These are phyloP conservation scores for Skeletonema marinoi DNA, from an alignment of 108 stramenopile genomes.

Conservation along the genomic window DNA sequence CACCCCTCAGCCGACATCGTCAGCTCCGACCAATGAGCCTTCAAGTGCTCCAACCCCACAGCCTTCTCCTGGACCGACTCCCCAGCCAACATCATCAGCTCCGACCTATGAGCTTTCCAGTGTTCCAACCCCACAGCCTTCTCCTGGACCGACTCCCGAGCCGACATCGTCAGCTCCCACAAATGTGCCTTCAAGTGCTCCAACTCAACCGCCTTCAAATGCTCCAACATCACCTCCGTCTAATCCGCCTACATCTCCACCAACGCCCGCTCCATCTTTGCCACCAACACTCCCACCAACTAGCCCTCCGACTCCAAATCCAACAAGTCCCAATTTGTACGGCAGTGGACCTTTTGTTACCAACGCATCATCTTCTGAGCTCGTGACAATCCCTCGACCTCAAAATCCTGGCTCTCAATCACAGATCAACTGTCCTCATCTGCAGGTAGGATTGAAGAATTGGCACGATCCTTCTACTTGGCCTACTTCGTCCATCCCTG, in stretches of 20 bases:
- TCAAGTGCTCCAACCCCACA: too few relatives aligned
- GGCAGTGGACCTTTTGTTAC: not conserved
- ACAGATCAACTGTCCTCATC: constrained; percentile 5
- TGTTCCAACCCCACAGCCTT: not conserved
- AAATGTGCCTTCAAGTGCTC: not conserved
- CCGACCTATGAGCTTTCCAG: too few relatives aligned
- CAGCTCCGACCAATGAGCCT: not conserved
- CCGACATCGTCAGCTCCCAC: not conserved
- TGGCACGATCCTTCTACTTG: constrained; percentile 5
- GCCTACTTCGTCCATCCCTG: not conserved
- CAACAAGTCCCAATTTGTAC: not conserved
- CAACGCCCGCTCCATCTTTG: not conserved
- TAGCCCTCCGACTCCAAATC: not conserved
- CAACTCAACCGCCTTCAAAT: not conserved
- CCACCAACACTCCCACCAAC: not conserved
- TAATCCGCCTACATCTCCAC: not conserved
- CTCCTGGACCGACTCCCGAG: not conserved
- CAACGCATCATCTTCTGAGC: not conserved
- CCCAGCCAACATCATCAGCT: too few relatives aligned
- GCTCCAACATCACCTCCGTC: not conserved
- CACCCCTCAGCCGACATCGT: too few relatives aligned
- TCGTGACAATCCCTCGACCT: not conserved
- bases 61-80: too few relatives aligned
- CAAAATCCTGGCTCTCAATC: not conserved
- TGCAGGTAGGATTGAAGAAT: not conserved